Conservation (phyloP, 2,329 filamentous ascomycete genomes). For the Exophiala oligosperma region DNA sequence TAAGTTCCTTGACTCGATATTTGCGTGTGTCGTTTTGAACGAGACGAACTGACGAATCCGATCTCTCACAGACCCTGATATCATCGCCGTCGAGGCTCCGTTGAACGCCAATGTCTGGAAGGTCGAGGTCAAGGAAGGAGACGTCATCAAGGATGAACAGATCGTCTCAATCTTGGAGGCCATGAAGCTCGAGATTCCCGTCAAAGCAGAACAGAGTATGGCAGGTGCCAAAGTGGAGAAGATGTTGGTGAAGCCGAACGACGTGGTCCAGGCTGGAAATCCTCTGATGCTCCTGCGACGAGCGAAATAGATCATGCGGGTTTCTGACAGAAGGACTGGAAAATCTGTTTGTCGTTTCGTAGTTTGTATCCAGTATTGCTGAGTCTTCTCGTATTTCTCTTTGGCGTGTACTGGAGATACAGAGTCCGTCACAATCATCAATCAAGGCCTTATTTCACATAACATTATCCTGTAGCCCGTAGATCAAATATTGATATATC, state of each 20-base stretch:
- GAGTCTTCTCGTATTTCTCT: too few species aligned
- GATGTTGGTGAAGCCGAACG: constrained; percentile 41
- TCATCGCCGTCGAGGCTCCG: constrained; percentile 42
- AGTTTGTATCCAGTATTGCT: too few species aligned
- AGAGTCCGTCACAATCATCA: not conserved
- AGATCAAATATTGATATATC: too few species aligned
- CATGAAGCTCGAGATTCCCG: constrained; percentile 59
- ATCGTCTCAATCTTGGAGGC: constrained; percentile 53
- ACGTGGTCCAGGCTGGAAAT: constrained; percentile 39
- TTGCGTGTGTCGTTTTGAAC: too few species aligned
- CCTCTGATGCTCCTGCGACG: constrained; percentile 34
- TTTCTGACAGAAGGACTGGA: not conserved
- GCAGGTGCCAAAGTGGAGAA: constrained; percentile 38
- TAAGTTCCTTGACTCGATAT: constrained; percentile 27
- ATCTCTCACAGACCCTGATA: constrained; percentile 35
- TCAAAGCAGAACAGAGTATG: constrained; percentile 36
- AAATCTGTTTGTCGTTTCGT: too few species aligned
- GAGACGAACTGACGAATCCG: not conserved
- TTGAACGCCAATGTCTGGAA: constrained; percentile 57
- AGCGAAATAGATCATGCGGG: constrained; percentile 7
- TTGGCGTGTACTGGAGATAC: too few species aligned
- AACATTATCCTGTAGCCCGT: too few species aligned
- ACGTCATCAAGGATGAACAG: constrained; percentile 44
- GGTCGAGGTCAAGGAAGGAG: constrained; percentile 45
- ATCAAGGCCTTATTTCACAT: not conserved